A percentile compares a stretch with the other conserved stretches of the same genome.
Evolutionary conservation across 441 rosid genomes (phyloP).

Genomic region (Populus hybrid): DNA sequence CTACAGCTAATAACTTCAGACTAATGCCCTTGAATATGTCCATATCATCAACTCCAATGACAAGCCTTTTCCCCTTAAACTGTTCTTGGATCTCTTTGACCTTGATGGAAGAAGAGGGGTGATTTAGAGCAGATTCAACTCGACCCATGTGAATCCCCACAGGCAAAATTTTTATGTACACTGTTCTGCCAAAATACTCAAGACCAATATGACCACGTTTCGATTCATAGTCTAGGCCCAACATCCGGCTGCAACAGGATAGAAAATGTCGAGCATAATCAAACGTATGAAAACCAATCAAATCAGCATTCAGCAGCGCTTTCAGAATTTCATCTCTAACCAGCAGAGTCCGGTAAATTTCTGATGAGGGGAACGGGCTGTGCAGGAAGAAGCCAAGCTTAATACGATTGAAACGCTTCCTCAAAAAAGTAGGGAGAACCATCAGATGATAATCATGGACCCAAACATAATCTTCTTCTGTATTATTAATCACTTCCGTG

Average conservation of each 20-base stretch:
- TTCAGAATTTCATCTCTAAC: constrained; percentile 62
- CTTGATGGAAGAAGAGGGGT: constrained; percentile 50
- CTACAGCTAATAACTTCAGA: constrained; percentile 66
- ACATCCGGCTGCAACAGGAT: constrained; percentile 72
- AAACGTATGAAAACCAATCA: constrained; percentile 75
- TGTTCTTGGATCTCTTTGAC: constrained; percentile 53
- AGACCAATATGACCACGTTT: constrained; percentile 72
- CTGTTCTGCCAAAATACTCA: constrained; percentile 72
- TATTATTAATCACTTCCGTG: constrained; percentile 59
- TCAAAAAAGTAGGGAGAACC: constrained; percentile 76
- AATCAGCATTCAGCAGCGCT: constrained; percentile 67
- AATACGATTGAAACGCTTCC: constrained; percentile 56
- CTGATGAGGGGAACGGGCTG: constrained; percentile 79
- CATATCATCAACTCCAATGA: constrained; percentile 75
- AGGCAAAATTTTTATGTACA: constrained; percentile 64
- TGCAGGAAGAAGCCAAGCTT: constrained; percentile 84
- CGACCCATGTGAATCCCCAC: constrained; percentile 68
- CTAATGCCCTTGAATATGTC: constrained; percentile 84
- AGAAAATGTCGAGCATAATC: constrained; percentile 82
- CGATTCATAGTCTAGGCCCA: constrained; percentile 71
- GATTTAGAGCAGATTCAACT: constrained; percentile 57
- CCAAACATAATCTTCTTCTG: constrained; percentile 75
- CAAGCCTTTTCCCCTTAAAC: constrained; percentile 52
- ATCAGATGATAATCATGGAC: constrained; percentile 81
- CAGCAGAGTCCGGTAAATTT: constrained; percentile 68